Percentiles rank a stretch among this genome's conserved stretches.
Evolutionary conservation across 345 rosid genomes (phyloP).

Genomic region (Salix caprea): DNA sequence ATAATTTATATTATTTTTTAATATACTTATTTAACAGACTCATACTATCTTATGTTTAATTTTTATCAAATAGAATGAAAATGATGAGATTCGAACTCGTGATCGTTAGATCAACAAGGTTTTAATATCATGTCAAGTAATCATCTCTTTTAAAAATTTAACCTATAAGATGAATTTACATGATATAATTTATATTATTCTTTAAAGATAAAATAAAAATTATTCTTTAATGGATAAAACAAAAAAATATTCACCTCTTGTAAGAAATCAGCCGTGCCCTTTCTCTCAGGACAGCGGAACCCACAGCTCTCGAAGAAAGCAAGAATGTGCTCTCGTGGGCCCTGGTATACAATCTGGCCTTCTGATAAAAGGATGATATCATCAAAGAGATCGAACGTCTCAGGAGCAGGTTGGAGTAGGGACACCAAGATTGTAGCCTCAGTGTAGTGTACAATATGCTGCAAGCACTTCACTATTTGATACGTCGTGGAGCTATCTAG

Average conservation of each 20-base stretch:
- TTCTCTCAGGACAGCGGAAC: conserved; percentile 76
- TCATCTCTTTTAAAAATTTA: too few species aligned
- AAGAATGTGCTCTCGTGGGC: conserved; percentile 64
- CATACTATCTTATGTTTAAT: too few species aligned
- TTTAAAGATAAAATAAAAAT: too few species aligned
- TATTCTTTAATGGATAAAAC: not conserved
- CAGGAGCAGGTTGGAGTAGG: conserved; percentile 86
- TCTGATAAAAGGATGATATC: conserved; percentile 73
- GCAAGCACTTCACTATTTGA: conserved; percentile 84
- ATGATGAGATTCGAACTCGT: too few species aligned
- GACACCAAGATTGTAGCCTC: conserved; percentile 78
- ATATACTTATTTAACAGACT: too few species aligned
- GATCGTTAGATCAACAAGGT: too few species aligned
- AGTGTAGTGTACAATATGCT: conserved; percentile 67
- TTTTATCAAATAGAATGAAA: too few species aligned
- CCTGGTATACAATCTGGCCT: conserved; percentile 82
- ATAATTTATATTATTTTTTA: too few species aligned
- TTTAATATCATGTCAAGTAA: too few species aligned
- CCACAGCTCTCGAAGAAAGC: conserved; percentile 69
- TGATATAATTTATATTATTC: too few species aligned
- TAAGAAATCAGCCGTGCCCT: conserved; percentile 85
- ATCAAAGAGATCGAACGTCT: conserved; percentile 83
- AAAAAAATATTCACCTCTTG: conserved; percentile 57
- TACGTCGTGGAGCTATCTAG: conserved; percentile 87
- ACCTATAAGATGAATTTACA: too few species aligned